Evolutionary conservation across 2,329 filamentous ascomycete genomes (phyloP), one percentile per base, ranked within the genome.

Genomic region (Talaromyces atroroseus): DNA sequence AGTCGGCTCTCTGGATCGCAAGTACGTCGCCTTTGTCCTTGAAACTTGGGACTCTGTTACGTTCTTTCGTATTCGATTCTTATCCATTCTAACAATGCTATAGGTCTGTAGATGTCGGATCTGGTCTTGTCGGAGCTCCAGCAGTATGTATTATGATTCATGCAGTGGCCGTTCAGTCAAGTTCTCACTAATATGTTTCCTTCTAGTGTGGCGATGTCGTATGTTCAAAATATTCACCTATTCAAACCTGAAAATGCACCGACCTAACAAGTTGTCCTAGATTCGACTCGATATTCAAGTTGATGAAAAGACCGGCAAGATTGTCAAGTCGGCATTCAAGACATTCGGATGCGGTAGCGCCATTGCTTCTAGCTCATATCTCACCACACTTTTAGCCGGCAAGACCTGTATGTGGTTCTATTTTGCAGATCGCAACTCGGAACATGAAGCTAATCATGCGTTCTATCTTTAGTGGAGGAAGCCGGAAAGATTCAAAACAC

Each of bases 291-390:
- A 95, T 78, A 95, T 95, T 75, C 87, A 90, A 58, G 92, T 96
- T 66, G 91, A 96, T 76, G 89, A 89, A 62, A 81, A 87, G 65
- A 90, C 85, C 67, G 89, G 94, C 73, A 92, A 86, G 65, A 96
- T 96, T 71, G 86, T 86, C 66, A 92, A 96, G 66, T 92, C 95
- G 71, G 94, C 95, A 77, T 96, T 96, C 84, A 96, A 96, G 85
- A 96, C 92, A 0, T 96, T 96, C 70, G 92, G 92, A 52, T 96
- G 92, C 72, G 92, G 92, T 55, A 91, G 87, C 29, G 94, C 94
- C 62, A 99, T 99, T 74, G 94, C 94, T 45, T 92, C 88, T 62
- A 95, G 89, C 58, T 94, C 88, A 69, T 99, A 99, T 72, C 77
- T 99, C 66, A 99, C 94, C 8, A 91, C 96, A 76, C 80, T 99